Base-by-base conservation (phyloP, 1,284 basidiomycete genomes). In the Tetrapyrgos nigripes region DNA sequence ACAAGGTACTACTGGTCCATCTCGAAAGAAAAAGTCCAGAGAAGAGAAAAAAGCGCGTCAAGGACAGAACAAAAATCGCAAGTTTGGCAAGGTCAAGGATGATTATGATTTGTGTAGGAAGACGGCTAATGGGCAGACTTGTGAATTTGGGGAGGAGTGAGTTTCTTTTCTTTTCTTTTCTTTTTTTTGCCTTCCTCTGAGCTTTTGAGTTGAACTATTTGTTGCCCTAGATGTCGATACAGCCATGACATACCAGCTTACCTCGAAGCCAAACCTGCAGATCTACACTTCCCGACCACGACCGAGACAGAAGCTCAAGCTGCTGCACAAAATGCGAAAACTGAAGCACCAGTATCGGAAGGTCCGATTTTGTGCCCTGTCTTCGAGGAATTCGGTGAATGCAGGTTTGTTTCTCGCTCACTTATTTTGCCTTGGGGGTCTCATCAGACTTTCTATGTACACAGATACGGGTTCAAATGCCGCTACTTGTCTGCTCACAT, bases 401-500 rank as follows among this genome's bases (percentile, higher is more conserved):
- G 96, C 76, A 87, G 77, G 77, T 81, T 60, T 19, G 63, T 55
- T 27, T 35, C 44, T 28, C 10, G 28, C 26, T 24, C 17, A 9
- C 26, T 35, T 50, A 29, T 29, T 10, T 23, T n/a, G 4, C 19
- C 28, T 26, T 26, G 23, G 11, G 27, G 13, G 8, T 4, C 43
- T 19, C 24, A 54, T 14, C 52, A 31, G 28, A 45, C 27, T 3
- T 27, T 55, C 23, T 49, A 45, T 19, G 19, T 28, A 13, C 27
- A 6, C 45, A 80, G 88, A 53, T 87, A 86, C 63, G 97, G 94
- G 4, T 90, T 93, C 76, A 93, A 94, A 73, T 99, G 97, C 71
- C 88, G 97, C 1, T 97, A 93, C 76, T 83, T 97, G 3, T 90
- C 91, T 11, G 88, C 85, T 1, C 97, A 98, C 68, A 70, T 86